These are phyloP conservation scores for Coniella lustricola DNA, from an alignment of 2,329 filamentous ascomycete species.

Conservation along the genomic window DNA sequence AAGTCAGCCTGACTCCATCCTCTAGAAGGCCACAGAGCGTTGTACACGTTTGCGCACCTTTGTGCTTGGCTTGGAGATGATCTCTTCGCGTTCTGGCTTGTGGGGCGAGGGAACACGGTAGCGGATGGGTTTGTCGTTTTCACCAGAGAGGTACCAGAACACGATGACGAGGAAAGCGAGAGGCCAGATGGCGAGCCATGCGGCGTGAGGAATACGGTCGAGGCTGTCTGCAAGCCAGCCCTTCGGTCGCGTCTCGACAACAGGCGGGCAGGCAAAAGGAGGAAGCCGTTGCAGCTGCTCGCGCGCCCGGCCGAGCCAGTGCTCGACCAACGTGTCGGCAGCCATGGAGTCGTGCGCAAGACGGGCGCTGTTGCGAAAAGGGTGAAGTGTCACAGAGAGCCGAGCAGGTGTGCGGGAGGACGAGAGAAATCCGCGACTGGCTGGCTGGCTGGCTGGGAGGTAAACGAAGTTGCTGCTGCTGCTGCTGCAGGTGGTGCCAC, in stretches of 20 bases:
- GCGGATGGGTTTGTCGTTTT: conserved; percentile 38
- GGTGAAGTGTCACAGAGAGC: neutral
- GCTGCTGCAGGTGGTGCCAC: conserved; percentile 12
- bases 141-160: conserved; percentile 16
- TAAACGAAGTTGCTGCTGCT: no score
- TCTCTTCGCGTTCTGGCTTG: conserved; percentile 47
- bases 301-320: conserved; percentile 12
- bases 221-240: conserved; percentile 1
- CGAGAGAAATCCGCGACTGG: neutral
- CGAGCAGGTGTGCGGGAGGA: neutral
- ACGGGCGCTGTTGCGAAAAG: neutral
- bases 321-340: conserved; percentile 2
- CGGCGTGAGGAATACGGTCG: neutral
- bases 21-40: neutral
- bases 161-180: conserved; percentile 2
- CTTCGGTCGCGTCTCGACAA: conserved; percentile 4
- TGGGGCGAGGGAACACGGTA: conserved; percentile 60
- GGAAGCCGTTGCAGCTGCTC: conserved; percentile 11
- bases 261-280: neutral
- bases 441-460: no score
- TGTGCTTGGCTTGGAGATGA: conserved; percentile 53
- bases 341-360: conserved; percentile 4
- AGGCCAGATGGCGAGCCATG: conserved; percentile 10
- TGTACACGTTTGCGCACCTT: conserved; percentile 36
- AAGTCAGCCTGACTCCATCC: neutral